Base-by-base conservation (phyloP, 495 filamentous ascomycete species). In the Hypoxylon intermedium region DNA sequence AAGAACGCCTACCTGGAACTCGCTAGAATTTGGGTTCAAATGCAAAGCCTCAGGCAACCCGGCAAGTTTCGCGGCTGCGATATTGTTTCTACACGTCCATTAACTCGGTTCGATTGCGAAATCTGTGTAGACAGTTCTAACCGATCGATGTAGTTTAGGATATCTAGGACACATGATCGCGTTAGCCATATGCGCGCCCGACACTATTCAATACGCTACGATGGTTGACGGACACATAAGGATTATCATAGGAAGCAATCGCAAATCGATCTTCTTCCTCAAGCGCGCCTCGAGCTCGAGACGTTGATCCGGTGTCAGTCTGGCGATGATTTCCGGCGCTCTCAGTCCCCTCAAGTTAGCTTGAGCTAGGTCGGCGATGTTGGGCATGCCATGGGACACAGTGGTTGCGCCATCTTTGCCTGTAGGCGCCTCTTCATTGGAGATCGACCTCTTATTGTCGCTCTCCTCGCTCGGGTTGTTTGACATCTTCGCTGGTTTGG, bases 81-180 rank as follows among this genome's bases (percentile, higher is more conserved):
- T 83, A 52, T 81, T 82, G 58, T 83, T 82, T 42, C 76, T 79
- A 41, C 6, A 13, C n/a, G 7, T 34, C 1, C 53, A 44, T 60
- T 60, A 47, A 57, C 28, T 24, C n/a, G 21, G 13, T 30, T 47
- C 34, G 31, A 20, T n/a, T n/a, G 12, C 6, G 15, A 5, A 2
- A 18, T 31, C 9, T 12, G 6, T 59, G 9, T 56, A 37, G 23
- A 18, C 81, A 83, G 43, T 85, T 82, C 68, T 59, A 12, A 77
- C 60, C 90, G 81, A 71, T 92, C 90, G 55, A 93, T 77, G 71
- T 92, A 94, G 67, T 92, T 93, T 67, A 92, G 72, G 61, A 93
- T 89, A 67, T 92, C 92, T 79, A 75, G 73, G 46, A 72, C 50
- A 23, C 67, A 69, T 15, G 72, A 44, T 6, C 16, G 7, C 6